These are phyloP conservation scores for Zelonia costaricensis DNA, from an alignment of 208 protist genomes.

Conservation along the genomic window DNA sequence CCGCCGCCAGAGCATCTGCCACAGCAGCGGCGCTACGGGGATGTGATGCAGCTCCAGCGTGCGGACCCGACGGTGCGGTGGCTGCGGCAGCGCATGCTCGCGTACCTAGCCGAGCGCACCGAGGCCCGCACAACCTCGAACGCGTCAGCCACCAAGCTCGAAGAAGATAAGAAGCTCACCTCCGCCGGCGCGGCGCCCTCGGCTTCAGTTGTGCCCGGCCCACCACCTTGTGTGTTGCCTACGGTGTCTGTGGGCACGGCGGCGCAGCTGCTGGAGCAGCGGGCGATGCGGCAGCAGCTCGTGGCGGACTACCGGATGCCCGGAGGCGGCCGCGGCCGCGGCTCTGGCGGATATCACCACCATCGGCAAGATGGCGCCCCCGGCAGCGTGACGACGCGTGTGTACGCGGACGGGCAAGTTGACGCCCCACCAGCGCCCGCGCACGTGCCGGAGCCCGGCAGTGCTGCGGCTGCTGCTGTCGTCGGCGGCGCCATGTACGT, in stretches of 20 bases:
- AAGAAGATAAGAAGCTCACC: neutral
- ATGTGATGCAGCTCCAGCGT: conserved; percentile 45
- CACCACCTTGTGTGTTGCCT: no score
- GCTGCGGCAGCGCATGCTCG: conserved; percentile 42
- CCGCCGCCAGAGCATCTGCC: neutral
- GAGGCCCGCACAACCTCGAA: neutral
- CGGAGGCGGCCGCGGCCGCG: neutral
- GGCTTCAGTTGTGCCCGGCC: no score
- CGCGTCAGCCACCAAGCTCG: no score
- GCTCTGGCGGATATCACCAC: no score
- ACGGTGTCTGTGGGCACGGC: neutral
- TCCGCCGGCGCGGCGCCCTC: neutral
- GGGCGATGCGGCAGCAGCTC: conserved; percentile 15
- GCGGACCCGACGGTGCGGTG: conserved; percentile 38
- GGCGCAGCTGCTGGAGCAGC: conserved; percentile 17
- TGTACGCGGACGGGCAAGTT: neutral
- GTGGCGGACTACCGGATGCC: conserved; percentile 18
- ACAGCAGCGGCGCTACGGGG: conserved; percentile 31
- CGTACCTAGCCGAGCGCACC: conserved; percentile 24
- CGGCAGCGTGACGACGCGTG: neutral
- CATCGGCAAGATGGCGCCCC: neutral
- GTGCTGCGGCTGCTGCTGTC: neutral
- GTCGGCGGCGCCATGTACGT: conserved; percentile 9
- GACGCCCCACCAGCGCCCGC: neutral
- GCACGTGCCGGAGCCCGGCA: neutral